These are phyloP conservation scores for Ascoidea rubescens DNA, from an alignment of 805 yeast genomes.

Conservation along the genomic window DNA sequence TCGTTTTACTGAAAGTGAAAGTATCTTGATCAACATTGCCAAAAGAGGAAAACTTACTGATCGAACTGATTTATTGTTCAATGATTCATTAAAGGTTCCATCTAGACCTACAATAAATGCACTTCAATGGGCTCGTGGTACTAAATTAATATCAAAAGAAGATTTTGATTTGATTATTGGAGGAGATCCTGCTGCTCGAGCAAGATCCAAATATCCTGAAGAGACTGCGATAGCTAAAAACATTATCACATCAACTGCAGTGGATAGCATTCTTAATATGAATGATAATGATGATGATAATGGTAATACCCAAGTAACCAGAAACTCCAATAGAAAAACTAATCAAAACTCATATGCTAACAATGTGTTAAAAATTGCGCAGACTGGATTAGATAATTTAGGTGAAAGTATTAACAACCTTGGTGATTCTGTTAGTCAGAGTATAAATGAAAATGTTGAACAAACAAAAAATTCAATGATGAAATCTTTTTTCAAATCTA, in stretches of 20 bases:
- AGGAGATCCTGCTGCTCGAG: constrained; percentile 66
- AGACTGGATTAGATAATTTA: constrained; percentile 35
- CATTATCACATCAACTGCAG: constrained; percentile 18
- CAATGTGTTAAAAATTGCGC: no score
- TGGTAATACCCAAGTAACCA: constrained; percentile 9
- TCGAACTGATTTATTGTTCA: constrained; percentile 47
- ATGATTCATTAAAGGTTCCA: constrained; percentile 54
- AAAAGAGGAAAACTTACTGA: constrained; percentile 23
- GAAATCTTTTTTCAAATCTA: constrained; percentile 35
- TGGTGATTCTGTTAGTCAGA: constrained; percentile 39
- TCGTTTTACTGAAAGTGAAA: constrained; percentile 41
- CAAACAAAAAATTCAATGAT: constrained; percentile 35
- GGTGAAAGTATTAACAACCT: constrained; percentile 45
- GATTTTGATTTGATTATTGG: constrained; percentile 58
- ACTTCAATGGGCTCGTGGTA: constrained; percentile 77
- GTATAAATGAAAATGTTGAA: constrained; percentile 37
- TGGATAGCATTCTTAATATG: constrained; percentile 10
- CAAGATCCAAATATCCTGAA: constrained; percentile 33
- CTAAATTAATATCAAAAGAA: constrained; percentile 39
- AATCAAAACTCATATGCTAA: constrained; percentile 22
- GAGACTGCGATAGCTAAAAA: constrained; percentile 47
- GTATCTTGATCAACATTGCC: constrained; percentile 34
- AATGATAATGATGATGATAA: constrained; percentile 9
- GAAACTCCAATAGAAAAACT: constrained; percentile 6
- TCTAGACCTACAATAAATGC: constrained; percentile 70